phyloP scores from a whole-genome alignment of 2,329 filamentous ascomycete genomes.

The Fusarium sp. region DNA sequence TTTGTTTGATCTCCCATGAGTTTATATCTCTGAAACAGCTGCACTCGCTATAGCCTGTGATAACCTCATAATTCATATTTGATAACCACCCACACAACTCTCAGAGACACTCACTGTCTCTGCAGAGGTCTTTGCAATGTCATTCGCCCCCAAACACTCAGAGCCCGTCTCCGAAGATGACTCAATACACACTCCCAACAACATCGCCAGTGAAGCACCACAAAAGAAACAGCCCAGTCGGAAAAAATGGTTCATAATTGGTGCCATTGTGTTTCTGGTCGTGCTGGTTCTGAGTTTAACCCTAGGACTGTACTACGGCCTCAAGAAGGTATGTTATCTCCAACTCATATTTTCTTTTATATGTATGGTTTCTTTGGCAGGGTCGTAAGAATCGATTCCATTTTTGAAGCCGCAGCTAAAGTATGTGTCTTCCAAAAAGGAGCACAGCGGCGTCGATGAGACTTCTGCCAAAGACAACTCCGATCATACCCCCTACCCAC shows the following conservation, averaged over 20 bases:
- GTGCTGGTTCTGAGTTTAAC: constrained; percentile 34
- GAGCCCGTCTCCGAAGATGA: constrained; percentile 21
- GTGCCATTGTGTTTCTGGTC: constrained; percentile 4
- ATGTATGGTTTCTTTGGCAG: not conserved
- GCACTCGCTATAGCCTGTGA: not conserved
- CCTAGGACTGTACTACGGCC: constrained; percentile 41
- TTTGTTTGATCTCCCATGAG: not conserved
- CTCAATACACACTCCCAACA: constrained; percentile 13
- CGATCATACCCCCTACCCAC: no score
- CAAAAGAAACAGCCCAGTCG: constrained; percentile 17
- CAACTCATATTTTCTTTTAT: not conserved
- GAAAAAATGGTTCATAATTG: constrained; percentile 30
- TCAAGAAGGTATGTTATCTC: constrained; percentile 34
- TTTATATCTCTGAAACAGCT: not conserved
- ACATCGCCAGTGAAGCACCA: not conserved
- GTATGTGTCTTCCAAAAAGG: no score
- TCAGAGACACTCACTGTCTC: constrained; percentile 14
- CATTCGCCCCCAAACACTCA: constrained; percentile 14
- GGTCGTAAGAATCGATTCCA: no score
- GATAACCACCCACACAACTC: not conserved
- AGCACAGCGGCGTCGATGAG: no score
- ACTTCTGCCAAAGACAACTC: no score
- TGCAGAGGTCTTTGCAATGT: constrained; percentile 16
- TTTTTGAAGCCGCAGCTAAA: no score
- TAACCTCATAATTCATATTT: not conserved